These are phyloP conservation scores for Aspergillus sp. DNA, from an alignment of 2,329 filamentous ascomycete species.

Conservation along the genomic window DNA sequence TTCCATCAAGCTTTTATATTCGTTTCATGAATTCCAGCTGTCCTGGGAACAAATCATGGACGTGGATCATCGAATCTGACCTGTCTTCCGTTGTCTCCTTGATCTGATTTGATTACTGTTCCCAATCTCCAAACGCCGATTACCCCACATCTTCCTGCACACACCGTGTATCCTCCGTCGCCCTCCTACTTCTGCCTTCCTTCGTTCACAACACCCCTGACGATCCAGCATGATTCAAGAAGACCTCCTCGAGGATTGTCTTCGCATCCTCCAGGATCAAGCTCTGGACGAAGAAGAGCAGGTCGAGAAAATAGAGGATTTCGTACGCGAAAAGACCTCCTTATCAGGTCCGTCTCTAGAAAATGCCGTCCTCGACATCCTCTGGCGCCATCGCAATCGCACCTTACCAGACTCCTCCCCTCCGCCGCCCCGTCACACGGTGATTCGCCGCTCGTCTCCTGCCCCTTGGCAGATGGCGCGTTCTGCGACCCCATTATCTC, in stretches of 20 bases:
- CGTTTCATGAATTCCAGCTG: neutral
- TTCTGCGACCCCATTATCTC: slow-evolving; percentile 76
- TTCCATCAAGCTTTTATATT: slow-evolving; percentile 4
- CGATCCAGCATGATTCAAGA: slow-evolving; percentile 77
- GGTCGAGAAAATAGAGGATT: slow-evolving; percentile 84
- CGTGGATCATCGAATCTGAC: neutral
- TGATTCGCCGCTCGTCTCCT: slow-evolving; percentile 86
- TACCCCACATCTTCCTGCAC: slow-evolving; percentile 12
- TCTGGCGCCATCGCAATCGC: slow-evolving; percentile 65
- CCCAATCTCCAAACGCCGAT: neutral
- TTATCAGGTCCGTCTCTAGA: slow-evolving; percentile 77
- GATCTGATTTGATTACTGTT: neutral
- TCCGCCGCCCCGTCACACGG: slow-evolving; percentile 81
- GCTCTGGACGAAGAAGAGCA: slow-evolving; percentile 91
- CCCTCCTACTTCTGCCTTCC: neutral
- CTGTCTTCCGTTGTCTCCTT: slow-evolving; percentile 5
- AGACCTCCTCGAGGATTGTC: slow-evolving; percentile 86
- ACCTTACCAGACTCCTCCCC: slow-evolving; percentile 66
- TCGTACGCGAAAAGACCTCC: slow-evolving; percentile 75
- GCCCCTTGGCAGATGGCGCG: slow-evolving; percentile 84
- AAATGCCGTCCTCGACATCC: slow-evolving; percentile 83
- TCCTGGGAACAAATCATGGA: slow-evolving; percentile 3
- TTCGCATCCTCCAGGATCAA: slow-evolving; percentile 81
- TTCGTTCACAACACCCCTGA: slow-evolving; percentile 8
- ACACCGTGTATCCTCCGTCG: slow-evolving; percentile 8